Base-by-base conservation (phyloP, 352 stramenopile genomes). In the Pseudoperonospora humuli region DNA sequence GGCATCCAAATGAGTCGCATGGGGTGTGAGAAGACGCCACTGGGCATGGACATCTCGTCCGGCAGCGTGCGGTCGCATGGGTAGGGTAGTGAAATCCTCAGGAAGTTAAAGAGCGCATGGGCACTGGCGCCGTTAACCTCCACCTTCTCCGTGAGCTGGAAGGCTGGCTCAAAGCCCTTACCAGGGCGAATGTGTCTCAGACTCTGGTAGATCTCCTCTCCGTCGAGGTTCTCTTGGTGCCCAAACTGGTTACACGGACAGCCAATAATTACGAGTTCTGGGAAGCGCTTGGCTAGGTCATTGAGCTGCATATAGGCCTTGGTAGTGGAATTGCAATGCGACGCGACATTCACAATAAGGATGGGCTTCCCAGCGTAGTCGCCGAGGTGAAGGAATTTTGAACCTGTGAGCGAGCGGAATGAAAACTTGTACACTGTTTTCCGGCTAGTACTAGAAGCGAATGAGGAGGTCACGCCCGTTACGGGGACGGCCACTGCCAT, bases 1-100 rank as follows among this genome's bases (percentile, higher is more conserved):
- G 76, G 76, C 76, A 89, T 89, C 76, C 76, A 89, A 35, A 86
- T 85, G 50, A 89, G 71, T 11, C 74, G 76, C 76, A 89, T 89
- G 9, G 74, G 76, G 54, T 86, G 74, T 27, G 71, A 84, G 55
- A 86, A 89, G 27, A 86, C 74, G 43, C 76, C 76, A 42, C 76
- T 82, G 34, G 76, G 74, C 27, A 63, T 61, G 34, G 74, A 77
- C 77, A 89, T 86, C 48, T 89, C 77, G 50, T 89, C 75, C 53
- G 86, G 61, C 39, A 89, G 57, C 53, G 77, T 84, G 35, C 77
- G 74, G 37, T 89, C 77, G 23, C 63, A 79, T 21, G 74, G 68
- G 36, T 78, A 86, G 3, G 77, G 77, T 38, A 89, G 54, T 28
- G 72, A 74, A 10, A 89, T 75, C 29, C 68, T 63, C 20, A 86